These are phyloP conservation scores for Pseudogymnoascus sp. DNA, from an alignment of 2,329 filamentous ascomycete species.

Conservation along the genomic window DNA sequence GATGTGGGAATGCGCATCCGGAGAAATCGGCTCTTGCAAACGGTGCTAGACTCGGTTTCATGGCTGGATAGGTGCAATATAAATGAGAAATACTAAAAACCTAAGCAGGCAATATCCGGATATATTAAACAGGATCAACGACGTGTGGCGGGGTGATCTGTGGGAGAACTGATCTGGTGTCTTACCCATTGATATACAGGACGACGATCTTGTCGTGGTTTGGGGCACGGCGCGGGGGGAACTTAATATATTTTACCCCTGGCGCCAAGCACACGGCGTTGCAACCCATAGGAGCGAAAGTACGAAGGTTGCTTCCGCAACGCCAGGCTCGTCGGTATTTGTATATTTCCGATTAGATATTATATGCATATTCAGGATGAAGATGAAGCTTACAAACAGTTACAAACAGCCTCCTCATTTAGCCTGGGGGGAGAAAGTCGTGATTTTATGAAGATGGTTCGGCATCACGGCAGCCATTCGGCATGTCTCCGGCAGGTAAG, in stretches of 20 bases:
- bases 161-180: neutral
- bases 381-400: neutral
- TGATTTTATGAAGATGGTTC: neutral
- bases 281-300: neutral
- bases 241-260: constrained; percentile 4
- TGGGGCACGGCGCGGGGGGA: neutral
- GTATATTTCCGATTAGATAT: neutral
- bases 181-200: neutral
- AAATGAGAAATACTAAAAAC: neutral
- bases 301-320: neutral
- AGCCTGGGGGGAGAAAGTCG: neutral
- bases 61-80: neutral
- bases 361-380: neutral
- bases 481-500: neutral
- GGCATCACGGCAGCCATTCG: neutral
- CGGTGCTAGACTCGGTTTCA: neutral
- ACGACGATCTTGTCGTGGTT: neutral
- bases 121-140: neutral
- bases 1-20: neutral
- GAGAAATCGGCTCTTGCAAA: neutral
- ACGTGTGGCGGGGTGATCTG: neutral
- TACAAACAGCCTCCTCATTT: neutral
- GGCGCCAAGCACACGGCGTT: constrained; percentile 1
- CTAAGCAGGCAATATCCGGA: neutral
- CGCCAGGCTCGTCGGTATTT: constrained; percentile 2